Evolutionary conservation across 495 filamentous ascomycete genomes (phyloP), one percentile per base, ranked within the genome.

Genomic region (Annulohypoxylon nitens): DNA sequence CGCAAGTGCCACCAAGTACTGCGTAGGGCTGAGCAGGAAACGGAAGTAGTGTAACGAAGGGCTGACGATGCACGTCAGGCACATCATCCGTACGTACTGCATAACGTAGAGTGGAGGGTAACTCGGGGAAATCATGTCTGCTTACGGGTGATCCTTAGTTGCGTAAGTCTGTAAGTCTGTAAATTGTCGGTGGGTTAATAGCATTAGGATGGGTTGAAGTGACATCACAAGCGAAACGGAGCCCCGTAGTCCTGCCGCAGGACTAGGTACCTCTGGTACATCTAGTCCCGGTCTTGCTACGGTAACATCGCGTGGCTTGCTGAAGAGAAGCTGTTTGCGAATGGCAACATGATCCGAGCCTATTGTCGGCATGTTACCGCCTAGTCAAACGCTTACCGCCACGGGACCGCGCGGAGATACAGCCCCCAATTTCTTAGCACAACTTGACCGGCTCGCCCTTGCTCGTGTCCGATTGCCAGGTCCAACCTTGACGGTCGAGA

Each of bases 11-110:
- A 74, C 71, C 55, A 54, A 59, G 62, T 66, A 59, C 41, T 68
- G 76, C 74, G 69, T 78, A 78, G 76, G 76, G 76, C 76, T 78
- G 76, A 78, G 60, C 55, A 76, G 76, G 64, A 23, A 59, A 67
- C 70, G 64, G 64, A 78, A 78, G 76, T 75, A 67, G 76, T 78
- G 76, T 76, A 78, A 78, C 76, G 45, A 60, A 76, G 45, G 61
- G 74, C 58, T 69, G 43, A 68, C 62, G 48, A 69, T 70, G 76
- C 76, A 78, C 72, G 76, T 76, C 74, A 78, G 74, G 67, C 62
- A 74, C 58, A 74, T 74, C 66, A 66, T 61, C 43, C 61, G 36
- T 57, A 39, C 54, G 64, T 72, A 58, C 61, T 50, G 63, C 59
- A 63, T 48, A 60, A 45, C 30, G 41, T 59, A 33, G 37, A 26